Base-by-base conservation (phyloP, 148 eudicot genomes). In the Pharnaceum exiguum region DNA sequence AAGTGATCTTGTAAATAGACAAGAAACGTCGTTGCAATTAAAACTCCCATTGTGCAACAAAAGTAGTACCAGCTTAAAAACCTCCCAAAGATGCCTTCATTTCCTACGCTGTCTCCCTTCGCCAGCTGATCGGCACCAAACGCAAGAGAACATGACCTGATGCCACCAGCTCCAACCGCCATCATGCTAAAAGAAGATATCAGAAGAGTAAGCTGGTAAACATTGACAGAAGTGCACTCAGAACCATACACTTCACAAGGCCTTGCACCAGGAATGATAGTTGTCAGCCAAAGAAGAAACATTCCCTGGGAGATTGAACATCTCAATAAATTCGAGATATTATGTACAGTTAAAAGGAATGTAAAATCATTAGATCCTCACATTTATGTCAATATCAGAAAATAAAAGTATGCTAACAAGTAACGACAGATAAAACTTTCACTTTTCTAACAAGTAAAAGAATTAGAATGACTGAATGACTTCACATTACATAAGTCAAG, bases 1-100 rank as follows among this genome's bases (percentile, higher is more conserved):
- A 70, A 29, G 9, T 75, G 53, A 5, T 87, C 95, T 71, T 83
- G 87, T 40, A 87, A 65, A 57, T 87, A 87, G 9, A 81, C 90
- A 15, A 83, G 39, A 24, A 58, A 57, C 44, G 75, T 73, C 51
- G 75, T 16, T 28, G 81, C 78, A 26, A 84, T 15, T 17, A 87
- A 63, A 19, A 69, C 42, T 1, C 87, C 63, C 16, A 69, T 37
- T 7, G 69, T n/a, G 22, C 35, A 27, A 0, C 79, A 46, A 63
- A 76, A 69, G 52, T 83, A 79, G 59, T 63, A 77, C 90, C 87
- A 83, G 27, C 62, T 64, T 37, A 84, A 77, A 43, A 66, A 77
- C 60, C 63, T 79, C 55, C 72, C 70, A 36, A 78, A 18, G 5
- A 62, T 57, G 36, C 52, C n/a, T n/a, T 51, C 25, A 52, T 51